phyloP scores from a whole-genome alignment of 768 basidiomycete genomes.

The Cystobasidium ongulense region DNA sequence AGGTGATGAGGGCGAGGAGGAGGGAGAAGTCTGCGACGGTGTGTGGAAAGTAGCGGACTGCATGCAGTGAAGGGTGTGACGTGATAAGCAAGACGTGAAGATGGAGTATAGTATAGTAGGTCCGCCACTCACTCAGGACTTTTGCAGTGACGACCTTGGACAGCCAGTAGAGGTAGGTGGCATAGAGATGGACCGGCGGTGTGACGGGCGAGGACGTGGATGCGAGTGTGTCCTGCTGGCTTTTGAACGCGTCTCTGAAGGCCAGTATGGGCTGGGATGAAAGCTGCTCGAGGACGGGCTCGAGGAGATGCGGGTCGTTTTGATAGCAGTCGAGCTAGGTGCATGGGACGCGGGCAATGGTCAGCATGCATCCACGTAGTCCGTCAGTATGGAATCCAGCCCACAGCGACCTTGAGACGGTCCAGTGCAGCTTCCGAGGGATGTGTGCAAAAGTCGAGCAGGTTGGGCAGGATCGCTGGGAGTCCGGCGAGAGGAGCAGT shows the following conservation, averaged over 20 bases:
- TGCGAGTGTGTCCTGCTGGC: conserved; percentile 43
- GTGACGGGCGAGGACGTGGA: conserved; percentile 45
- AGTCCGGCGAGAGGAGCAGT: not conserved
- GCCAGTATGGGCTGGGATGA: not conserved
- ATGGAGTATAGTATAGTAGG: conserved; percentile 30
- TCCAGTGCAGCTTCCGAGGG: not conserved
- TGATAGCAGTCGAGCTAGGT: conserved; percentile 76
- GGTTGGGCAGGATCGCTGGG: not conserved
- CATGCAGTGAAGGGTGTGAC: not conserved
- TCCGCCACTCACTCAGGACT: conserved; percentile 63
- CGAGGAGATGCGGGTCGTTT: conserved; percentile 83
- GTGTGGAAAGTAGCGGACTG: conserved; percentile 91
- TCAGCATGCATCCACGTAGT: not conserved
- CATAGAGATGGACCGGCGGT: conserved; percentile 52
- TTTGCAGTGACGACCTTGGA: conserved; percentile 85
- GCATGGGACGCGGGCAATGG: not conserved
- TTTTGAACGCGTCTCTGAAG: not conserved
- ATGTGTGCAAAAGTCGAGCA: not conserved
- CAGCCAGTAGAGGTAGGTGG: conserved; percentile 64
- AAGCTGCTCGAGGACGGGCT: conserved; percentile 51
- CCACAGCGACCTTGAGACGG: not conserved
- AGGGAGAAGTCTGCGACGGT: conserved; percentile 72
- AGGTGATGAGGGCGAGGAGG: conserved; percentile 59
- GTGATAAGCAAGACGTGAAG: not conserved
- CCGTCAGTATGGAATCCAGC: not conserved